Evolutionary conservation across 257 asterid genomes (phyloP), one percentile per base, ranked within the genome.

Genomic region (Solanum tacnaense): DNA sequence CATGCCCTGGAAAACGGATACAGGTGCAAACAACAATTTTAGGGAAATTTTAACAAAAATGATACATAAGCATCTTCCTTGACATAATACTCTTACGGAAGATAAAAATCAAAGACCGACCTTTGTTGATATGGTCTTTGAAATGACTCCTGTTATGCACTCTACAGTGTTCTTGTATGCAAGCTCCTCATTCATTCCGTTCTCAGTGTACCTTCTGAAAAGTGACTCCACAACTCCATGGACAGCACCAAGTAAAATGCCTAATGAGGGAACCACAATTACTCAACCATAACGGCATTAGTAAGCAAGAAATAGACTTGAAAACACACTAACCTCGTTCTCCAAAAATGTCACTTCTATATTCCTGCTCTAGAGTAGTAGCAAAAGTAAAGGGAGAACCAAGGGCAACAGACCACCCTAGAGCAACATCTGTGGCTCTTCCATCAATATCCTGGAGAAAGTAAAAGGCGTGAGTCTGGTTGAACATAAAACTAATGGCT

Each of bases 381-480:
- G 96, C 98, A 86, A 96, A 96, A 74, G 98, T 94, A 90, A 96
- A 95, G 86, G 99, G 99, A 75, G 99, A 95, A 89, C 99, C 99
- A 87, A 96, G 98, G 85, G 98, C 98, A 83, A 96, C 93, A 7
- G 98, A 96, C 99, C 98, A 96, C 84, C 98, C 99, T 89, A 96
- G 96, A 76, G 99, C 99, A 89, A 95, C 96, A 88, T 96, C 97
- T 21, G 99, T 96, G 79, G 99, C 99, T 90, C 98, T 93, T 70
- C 98, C 99, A 94, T 96, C 98, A 88, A 94, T 93, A 90, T 96
- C 99, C 98, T 96, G 84, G 23, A 56, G 56, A 73, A 8, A 44
- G 75, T 4, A 74, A 5, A 58, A 49, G 41, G 20, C 31, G 85
- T 49, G 11, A 82, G 67, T 2, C 67, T 39, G 84, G 78, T 46